These are phyloP conservation scores for Hyaloperonospora arabidopsidis DNA, from an alignment of 352 stramenopile genomes.

Conservation along the genomic window DNA sequence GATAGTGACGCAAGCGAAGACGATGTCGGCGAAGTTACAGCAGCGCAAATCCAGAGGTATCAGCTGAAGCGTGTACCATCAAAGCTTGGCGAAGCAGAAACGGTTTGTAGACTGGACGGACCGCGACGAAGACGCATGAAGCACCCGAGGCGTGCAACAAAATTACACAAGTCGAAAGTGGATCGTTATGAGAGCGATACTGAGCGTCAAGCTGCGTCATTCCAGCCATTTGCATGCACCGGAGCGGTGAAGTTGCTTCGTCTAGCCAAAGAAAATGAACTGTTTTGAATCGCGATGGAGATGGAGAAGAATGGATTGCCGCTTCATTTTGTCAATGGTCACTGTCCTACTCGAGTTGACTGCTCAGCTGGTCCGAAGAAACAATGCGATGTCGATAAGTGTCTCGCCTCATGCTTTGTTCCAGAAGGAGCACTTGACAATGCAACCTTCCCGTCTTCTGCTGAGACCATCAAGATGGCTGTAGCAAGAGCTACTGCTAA, in stretches of 20 bases:
- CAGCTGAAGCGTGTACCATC: constrained; percentile 16
- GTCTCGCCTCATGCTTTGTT: too few species aligned
- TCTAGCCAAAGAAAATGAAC: constrained; percentile 66
- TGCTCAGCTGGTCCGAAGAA: too few species aligned
- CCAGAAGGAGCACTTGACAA: too few species aligned
- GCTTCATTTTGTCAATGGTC: too few species aligned
- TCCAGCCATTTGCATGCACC: constrained; percentile 64
- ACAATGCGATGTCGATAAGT: too few species aligned
- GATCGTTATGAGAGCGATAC: constrained; percentile 11
- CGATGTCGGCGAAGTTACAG: constrained; percentile 18
- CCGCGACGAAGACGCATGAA: constrained; percentile 23
- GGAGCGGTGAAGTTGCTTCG: constrained; percentile 49
- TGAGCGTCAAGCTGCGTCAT: constrained; percentile 20
- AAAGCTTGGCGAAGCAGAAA: constrained; percentile 7
- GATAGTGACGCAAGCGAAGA: constrained; percentile 59
- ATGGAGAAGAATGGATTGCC: too few species aligned
- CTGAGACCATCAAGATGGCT: too few species aligned
- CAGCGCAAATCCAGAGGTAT: background rate
- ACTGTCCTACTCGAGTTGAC: too few species aligned
- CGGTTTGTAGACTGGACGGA: constrained; percentile 4
- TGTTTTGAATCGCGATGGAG: constrained; percentile 35
- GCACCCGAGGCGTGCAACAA: constrained; percentile 20
- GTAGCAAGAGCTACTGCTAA: too few species aligned
- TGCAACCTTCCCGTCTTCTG: too few species aligned
- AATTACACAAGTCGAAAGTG: constrained; percentile 19